These are phyloP conservation scores for Eucalyptus sp. DNA, from an alignment of 345 rosid genomes.

Conservation along the genomic window DNA sequence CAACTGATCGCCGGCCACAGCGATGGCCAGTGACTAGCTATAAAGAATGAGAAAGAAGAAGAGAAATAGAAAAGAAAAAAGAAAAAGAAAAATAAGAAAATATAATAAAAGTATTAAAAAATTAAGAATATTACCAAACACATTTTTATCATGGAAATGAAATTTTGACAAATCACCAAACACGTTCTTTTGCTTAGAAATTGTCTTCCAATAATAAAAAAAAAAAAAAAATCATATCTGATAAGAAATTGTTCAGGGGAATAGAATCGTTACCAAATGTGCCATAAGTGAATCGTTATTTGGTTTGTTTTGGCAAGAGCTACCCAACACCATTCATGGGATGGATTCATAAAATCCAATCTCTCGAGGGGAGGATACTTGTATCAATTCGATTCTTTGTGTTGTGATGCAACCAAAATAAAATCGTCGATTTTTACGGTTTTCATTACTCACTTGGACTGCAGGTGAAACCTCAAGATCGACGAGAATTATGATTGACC, in stretches of 20 bases:
- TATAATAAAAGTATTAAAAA: no score
- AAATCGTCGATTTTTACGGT: neutral
- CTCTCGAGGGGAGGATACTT: neutral
- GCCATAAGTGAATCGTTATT: accelerated
- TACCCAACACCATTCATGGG: neutral
- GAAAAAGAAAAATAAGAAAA: no score
- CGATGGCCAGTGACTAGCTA: accelerated
- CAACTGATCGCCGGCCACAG: accelerated
- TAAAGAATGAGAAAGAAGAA: no score
- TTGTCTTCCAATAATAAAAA: accelerated
- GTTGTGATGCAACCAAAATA: no score
- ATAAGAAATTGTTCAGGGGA: accelerated
- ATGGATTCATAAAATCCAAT: neutral
- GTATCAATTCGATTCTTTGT: neutral
- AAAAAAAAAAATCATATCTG: no score
- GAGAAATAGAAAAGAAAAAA: no score
- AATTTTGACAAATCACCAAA: accelerated
- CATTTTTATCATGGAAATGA: accelerated
- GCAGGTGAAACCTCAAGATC: neutral
- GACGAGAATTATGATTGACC: neutral
- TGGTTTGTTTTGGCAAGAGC: neutral
- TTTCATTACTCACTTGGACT: neutral
- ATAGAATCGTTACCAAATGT: accelerated
- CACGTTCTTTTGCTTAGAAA: accelerated
- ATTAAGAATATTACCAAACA: no score